Evolutionary conservation across 2,329 filamentous ascomycete genomes (phyloP), one percentile per base, ranked within the genome.

Genomic region (Parastagonospora avenae): DNA sequence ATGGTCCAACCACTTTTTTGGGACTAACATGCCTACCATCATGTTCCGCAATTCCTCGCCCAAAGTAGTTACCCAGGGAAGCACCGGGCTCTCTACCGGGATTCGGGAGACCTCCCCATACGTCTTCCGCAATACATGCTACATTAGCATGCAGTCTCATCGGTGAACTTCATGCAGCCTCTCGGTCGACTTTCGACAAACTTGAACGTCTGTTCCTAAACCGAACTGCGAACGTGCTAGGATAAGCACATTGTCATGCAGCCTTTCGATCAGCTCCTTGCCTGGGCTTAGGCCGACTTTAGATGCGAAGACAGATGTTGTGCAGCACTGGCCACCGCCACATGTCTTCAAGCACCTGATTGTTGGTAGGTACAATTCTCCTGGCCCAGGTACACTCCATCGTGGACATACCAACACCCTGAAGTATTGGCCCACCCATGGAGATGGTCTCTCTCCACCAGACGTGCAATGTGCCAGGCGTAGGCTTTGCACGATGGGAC

Each of bases 271-370:
- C 37, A 24, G 37, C 31, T 19, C 36, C 33, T 15, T n/a, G 3
- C 33, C 5, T 15, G n/a, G n/a, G 33, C 33, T 14, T 15, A 16
- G 16, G 14, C 33, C 14, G 8, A n/a, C 16, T 36, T 16, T 36
- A 24, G 19, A 24, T 24, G 19, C 33, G 33, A 36, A 36, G 33
- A 16, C 33, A 5, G 33, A 36, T 36, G 33, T 36, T 36, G 16
- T 16, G 33, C 33, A 36, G 33, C 11, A 14, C 16, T 19, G 8
- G 15, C 33, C 8, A 30, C 43, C 27, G 14, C 42, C 8, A 53
- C 24, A 7, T 42, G 50, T 35, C 54, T 54, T 33, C 54, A 62
- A 24, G 19, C 19, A 24, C 19, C 5, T 24, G 19, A 24, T 24
- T 24, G 19, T 5, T 24, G 19, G 19, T 5, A 24, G 5, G 5